phyloP scores from a whole-genome alignment of 2,329 filamentous ascomycete species.

The Exophiala bonariae region DNA sequence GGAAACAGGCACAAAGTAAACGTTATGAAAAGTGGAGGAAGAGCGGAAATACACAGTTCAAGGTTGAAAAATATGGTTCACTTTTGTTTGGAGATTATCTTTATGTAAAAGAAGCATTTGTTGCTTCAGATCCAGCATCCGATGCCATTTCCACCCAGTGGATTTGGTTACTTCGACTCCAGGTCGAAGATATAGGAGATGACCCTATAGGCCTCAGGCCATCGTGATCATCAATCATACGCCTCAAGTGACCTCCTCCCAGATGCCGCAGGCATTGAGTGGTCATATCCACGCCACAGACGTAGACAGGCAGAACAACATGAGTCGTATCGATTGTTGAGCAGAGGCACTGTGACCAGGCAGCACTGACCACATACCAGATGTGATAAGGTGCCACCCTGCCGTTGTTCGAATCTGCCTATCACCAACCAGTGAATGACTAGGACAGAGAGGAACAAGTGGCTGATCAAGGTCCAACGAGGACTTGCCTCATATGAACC shows the following conservation, averaged over 20 bases:
- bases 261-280: conserved; percentile 37
- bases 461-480: conserved; percentile 4
- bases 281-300: conserved; percentile 34
- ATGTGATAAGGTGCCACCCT: conserved; percentile 32
- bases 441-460: conserved; percentile 8
- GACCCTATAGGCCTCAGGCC: conserved; percentile 45
- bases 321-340: conserved; percentile 6
- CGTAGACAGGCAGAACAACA: conserved; percentile 19
- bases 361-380: conserved; percentile 36
- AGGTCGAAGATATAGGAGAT: conserved; percentile 56
- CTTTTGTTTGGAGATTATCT: conserved; percentile 39
- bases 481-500: conserved; percentile 23
- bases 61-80: conserved; percentile 17
- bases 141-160: conserved; percentile 43
- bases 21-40: too few species aligned
- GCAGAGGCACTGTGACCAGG: conserved; percentile 23
- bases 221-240: conserved; percentile 2
- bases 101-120: conserved; percentile 36
- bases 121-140: conserved; percentile 46
- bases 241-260: neutral
- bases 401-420: conserved; percentile 25
- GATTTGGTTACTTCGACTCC: conserved; percentile 40
- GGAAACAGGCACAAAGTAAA: too few species aligned
- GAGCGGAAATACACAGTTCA: too few species aligned
- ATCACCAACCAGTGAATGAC: conserved; percentile 38